Percentiles rank a stretch among this genome's conserved stretches.
These are phyloP conservation scores for Epichloe glyceriae DNA, from an alignment of 2,329 filamentous ascomycete genomes.

Conservation along the genomic window DNA sequence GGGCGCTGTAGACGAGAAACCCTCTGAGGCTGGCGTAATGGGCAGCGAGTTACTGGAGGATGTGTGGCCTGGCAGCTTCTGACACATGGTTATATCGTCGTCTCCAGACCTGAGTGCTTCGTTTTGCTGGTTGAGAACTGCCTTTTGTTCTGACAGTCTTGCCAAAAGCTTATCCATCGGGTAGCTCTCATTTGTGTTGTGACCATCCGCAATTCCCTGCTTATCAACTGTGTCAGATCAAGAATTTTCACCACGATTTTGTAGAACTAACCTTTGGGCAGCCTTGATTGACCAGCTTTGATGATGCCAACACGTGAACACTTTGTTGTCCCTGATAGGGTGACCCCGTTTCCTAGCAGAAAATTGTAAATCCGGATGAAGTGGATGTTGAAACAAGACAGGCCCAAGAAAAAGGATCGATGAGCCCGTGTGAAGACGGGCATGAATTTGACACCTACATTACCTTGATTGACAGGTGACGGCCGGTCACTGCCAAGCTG, in stretches of 20 bases:
- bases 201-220: conserved; percentile 23
- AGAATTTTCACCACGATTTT: neutral
- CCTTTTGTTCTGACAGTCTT: conserved; percentile 60
- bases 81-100: conserved; percentile 20
- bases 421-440: neutral
- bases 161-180: conserved; percentile 62
- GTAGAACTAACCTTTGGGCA: conserved; percentile 35
- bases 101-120: conserved; percentile 34
- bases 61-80: conserved; percentile 28
- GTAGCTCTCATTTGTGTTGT: conserved; percentile 26
- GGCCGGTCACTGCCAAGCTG: conserved; percentile 8
- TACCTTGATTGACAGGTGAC: conserved; percentile 6
- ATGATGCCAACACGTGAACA: conserved; percentile 35
- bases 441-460: conserved; percentile 9
- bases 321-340: conserved; percentile 25
- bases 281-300: conserved; percentile 42
- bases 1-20: conserved; percentile 33
- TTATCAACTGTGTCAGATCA: conserved; percentile 15
- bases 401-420: neutral
- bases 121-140: conserved; percentile 44
- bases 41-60: conserved; percentile 47
- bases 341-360: conserved; percentile 11
- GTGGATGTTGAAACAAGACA: neutral
- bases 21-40: conserved; percentile 48
- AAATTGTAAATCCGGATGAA: neutral